Conservation (phyloP, 352 stramenopile species). For the Phytophthora niederhauseri region DNA sequence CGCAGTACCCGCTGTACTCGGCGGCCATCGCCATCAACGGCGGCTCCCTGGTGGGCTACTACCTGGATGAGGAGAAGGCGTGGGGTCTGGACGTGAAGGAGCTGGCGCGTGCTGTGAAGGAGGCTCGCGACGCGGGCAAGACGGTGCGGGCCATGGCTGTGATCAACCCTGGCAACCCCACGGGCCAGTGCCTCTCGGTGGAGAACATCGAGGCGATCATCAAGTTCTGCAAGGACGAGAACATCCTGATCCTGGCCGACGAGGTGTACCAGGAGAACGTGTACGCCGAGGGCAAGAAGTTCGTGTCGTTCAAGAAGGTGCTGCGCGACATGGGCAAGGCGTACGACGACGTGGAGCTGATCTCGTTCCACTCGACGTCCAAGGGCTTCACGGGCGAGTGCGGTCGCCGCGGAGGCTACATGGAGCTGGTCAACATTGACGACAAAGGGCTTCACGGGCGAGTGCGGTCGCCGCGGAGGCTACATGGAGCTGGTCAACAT, state of each 20-base stretch:
- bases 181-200: constrained; percentile 87
- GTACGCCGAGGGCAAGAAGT: constrained; percentile 93
- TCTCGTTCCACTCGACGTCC: constrained; percentile 98
- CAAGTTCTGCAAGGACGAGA: constrained; percentile 94
- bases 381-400: constrained; percentile 99
- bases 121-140: constrained; percentile 91
- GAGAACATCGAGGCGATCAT: constrained; percentile 96
- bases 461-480: constrained; percentile 97
- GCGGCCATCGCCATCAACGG: constrained; percentile 96
- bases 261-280: constrained; percentile 99
- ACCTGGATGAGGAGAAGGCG: constrained; percentile 95
- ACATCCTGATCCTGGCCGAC: constrained; percentile 97
- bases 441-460: constrained; percentile 98
- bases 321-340: constrained; percentile 88
- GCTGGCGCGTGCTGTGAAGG: constrained; percentile 89
- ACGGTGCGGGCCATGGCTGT: constrained; percentile 96
- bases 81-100: constrained; percentile 93
- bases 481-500: constrained; percentile 98
- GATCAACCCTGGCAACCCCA: constrained; percentile 99
- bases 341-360: constrained; percentile 94
- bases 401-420: constrained; percentile 94
- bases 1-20: constrained; percentile 99
- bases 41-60: constrained; percentile 96
- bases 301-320: constrained; percentile 96
- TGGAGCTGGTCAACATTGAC: constrained; percentile 99